Conservation (phyloP, 1,139 yeast species). For the Geotrichum restrictum region DNA sequence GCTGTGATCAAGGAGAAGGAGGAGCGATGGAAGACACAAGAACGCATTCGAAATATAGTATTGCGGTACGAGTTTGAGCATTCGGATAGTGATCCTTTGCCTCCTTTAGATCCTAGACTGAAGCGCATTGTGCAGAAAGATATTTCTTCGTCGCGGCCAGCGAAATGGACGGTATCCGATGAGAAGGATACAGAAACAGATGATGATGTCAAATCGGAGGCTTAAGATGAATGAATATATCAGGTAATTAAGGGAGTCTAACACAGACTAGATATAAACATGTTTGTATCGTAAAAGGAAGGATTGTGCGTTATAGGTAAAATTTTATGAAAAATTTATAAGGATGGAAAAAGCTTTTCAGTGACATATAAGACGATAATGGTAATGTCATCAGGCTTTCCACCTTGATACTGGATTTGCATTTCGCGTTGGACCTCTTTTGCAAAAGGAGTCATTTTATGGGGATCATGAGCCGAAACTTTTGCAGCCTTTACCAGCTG, state of each 20-base stretch:
- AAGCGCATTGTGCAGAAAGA: slow-evolving; percentile 9
- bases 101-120: slow-evolving; percentile 7
- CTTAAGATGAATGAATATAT: not conserved
- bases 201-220: not conserved
- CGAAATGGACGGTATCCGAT: not conserved
- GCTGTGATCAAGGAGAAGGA: slow-evolving; percentile 28
- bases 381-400: slow-evolving; percentile 93
- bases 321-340: too few species aligned
- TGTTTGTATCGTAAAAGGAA: too few species aligned
- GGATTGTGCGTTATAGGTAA: too few species aligned
- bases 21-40: slow-evolving; percentile 28
- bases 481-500: slow-evolving; percentile 65
- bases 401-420: slow-evolving; percentile 72
- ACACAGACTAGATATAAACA: too few species aligned
- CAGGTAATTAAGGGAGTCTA: too few species aligned
- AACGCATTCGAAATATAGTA: slow-evolving; percentile 31
- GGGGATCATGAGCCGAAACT: slow-evolving; percentile 63
- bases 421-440: slow-evolving; percentile 57
- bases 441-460: slow-evolving; percentile 81
- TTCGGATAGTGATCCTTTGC: not conserved
- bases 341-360: slow-evolving; percentile 13
- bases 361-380: slow-evolving; percentile 56
- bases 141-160: not conserved
- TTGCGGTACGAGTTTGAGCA: slow-evolving; percentile 28
- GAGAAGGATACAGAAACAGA: not conserved